These are phyloP conservation scores for Phytophthora cactorum DNA, from an alignment of 352 stramenopile species.

Conservation along the genomic window DNA sequence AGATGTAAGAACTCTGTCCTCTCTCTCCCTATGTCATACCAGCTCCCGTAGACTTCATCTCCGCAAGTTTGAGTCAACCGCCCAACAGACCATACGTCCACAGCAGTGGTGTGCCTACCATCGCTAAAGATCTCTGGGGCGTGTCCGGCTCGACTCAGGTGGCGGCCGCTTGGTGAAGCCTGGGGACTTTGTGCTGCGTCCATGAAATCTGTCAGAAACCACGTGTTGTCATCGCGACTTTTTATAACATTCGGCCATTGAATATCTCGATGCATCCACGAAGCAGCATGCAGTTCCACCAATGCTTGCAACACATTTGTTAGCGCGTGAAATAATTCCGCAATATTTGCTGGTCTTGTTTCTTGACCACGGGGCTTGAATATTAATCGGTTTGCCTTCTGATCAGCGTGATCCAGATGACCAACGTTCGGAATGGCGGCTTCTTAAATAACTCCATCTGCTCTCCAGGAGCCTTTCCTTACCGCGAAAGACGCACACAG, in stretches of 20 bases:
- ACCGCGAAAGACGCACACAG: slow-evolving; percentile 30
- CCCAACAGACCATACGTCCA: slow-evolving; percentile 25
- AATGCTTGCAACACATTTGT: slow-evolving; percentile 20
- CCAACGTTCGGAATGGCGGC: slow-evolving; percentile 22
- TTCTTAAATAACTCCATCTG: neutral
- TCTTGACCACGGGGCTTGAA: slow-evolving; percentile 27
- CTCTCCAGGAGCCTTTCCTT: slow-evolving; percentile 25
- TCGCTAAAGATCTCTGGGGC: slow-evolving; percentile 26
- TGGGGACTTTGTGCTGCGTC: slow-evolving; percentile 25
- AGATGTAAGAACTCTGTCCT: slow-evolving; percentile 19
- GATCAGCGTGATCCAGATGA: slow-evolving; percentile 15
- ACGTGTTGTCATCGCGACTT: slow-evolving; percentile 14
- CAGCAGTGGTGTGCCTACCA: slow-evolving; percentile 17
- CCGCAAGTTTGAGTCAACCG: slow-evolving; percentile 17
- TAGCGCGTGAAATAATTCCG: slow-evolving; percentile 20
- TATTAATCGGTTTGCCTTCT: slow-evolving; percentile 14
- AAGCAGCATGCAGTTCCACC: slow-evolving; percentile 24
- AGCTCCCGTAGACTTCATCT: slow-evolving; percentile 15
- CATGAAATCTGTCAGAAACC: slow-evolving; percentile 34
- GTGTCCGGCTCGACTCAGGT: slow-evolving; percentile 14
- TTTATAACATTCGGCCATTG: slow-evolving; percentile 33
- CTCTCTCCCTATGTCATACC: slow-evolving; percentile 17
- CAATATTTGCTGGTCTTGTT: slow-evolving; percentile 17
- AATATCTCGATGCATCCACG: slow-evolving; percentile 35
- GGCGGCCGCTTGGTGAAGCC: slow-evolving; percentile 12